A percentile compares a stretch with the other conserved stretches of the same genome.
These are phyloP conservation scores for Xanthoceras sorbifolium DNA, from an alignment of 345 rosid species.

Conservation along the genomic window DNA sequence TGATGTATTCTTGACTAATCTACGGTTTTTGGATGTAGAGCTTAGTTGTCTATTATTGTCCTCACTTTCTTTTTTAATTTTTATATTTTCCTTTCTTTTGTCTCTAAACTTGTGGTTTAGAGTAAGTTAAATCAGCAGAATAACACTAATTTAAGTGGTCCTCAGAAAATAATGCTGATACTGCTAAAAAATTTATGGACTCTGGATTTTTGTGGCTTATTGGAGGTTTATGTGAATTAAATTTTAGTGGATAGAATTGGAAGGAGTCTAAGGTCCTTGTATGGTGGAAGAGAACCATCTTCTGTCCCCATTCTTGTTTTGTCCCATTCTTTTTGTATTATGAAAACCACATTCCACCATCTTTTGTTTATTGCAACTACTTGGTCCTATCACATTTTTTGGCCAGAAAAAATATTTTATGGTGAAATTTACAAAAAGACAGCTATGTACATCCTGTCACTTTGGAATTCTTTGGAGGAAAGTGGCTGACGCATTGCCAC, in stretches of 20 bases:
- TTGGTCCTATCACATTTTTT: neutral
- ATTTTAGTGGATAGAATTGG: slow-evolving; percentile 14
- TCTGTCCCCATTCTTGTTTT: slow-evolving; percentile 11
- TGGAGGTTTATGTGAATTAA: slow-evolving; percentile 5
- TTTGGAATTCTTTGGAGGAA: neutral
- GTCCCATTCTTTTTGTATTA: slow-evolving; percentile 4
- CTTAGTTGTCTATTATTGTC: neutral
- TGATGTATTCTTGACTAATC: neutral
- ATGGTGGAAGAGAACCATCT: slow-evolving; percentile 5
- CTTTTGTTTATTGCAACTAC: neutral
- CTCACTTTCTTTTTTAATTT: neutral
- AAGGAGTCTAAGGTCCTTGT: slow-evolving; percentile 19
- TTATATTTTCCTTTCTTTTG: neutral
- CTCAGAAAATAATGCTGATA: neutral
- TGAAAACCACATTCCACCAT: neutral
- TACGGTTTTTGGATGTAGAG: neutral
- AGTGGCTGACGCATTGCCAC: neutral
- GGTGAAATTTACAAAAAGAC: neutral
- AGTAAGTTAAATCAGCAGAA: neutral
- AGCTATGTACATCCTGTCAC: slow-evolving; percentile 1
- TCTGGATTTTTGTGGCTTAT: slow-evolving; percentile 4
- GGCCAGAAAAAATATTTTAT: neutral
- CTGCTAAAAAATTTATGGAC: neutral
- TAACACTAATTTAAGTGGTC: slow-evolving; percentile 8
- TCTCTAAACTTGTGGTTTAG: slow-evolving; percentile 3